Evolutionary conservation across 371 early-diverging fungal genomes (phyloP).

Genomic region (Encephalitozoon romaleae): DNA sequence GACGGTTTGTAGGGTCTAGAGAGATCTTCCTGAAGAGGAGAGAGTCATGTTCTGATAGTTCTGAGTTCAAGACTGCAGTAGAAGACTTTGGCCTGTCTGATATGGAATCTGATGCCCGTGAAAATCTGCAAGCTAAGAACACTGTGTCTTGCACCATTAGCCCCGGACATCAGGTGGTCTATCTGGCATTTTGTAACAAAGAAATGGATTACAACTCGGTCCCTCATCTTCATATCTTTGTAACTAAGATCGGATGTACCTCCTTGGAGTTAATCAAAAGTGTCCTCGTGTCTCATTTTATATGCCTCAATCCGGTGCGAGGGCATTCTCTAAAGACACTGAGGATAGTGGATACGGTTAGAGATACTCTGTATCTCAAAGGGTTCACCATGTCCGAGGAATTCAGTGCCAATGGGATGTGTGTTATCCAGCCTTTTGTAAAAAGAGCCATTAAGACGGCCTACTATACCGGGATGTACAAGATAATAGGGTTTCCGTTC

Average conservation of each 20-base stretch:
- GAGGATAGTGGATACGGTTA: slow-evolving; percentile 18
- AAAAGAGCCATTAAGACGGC: slow-evolving; percentile 12
- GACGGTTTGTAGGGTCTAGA: neutral
- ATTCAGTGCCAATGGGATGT: slow-evolving; percentile 35
- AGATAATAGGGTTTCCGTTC: slow-evolving; percentile 31
- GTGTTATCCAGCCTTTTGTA: slow-evolving; percentile 16
- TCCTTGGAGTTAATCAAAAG: slow-evolving; percentile 16
- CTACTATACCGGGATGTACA: slow-evolving; percentile 23
- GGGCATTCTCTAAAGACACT: neutral
- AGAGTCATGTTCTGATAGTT: neutral
- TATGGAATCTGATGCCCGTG: neutral
- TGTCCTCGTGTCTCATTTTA: slow-evolving; percentile 9
- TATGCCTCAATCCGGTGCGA: neutral
- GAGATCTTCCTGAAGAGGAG: slow-evolving; percentile 11
- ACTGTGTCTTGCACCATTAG: neutral
- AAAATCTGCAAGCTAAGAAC: neutral
- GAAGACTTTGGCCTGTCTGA: neutral
- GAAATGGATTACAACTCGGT: slow-evolving; percentile 24
- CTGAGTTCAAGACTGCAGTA: neutral
- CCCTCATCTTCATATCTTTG: slow-evolving; percentile 17
- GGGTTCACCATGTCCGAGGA: neutral
- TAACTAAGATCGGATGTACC: neutral
- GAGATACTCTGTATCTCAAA: slow-evolving; percentile 4
- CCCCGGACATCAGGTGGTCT: slow-evolving; percentile 7
- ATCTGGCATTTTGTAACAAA: neutral